Evolutionary conservation across 805 yeast genomes (phyloP), one percentile per base, ranked within the genome.

Genomic region (Blastobotrys peoriensis): DNA sequence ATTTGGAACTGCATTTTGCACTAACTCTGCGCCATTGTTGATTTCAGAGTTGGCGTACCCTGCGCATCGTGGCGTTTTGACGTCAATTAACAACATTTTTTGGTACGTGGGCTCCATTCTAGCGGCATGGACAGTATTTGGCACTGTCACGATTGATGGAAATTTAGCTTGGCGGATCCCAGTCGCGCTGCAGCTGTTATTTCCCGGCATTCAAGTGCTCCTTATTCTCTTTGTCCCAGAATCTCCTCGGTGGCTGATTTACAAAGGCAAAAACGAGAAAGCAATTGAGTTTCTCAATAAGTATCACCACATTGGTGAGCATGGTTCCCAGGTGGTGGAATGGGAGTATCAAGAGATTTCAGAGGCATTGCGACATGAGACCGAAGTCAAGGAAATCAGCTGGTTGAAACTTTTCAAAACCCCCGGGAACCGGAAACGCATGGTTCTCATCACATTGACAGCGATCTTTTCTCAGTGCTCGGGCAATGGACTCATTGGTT

Each of bases 11-110:
- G n/a, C 40, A 3, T 16, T 38, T 16, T n/a, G n/a, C n/a, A 23
- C 25, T 16, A 38, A 33, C 21, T 23, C 25, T 38, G 40, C 33
- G 13, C 40, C 40, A 15, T 30, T 38, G 3, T n/a, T 38, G 41
- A 36, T 38, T 16, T 66, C 79, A 3, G 81, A 77, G 53, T 49
- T 75, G 17, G 60, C 79, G 2, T 76, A 64, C 53, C 81, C 81
- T 19, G 49, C 68, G n/a, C 72, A 69, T 41, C 60, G 78, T 54
- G 61, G 65, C 33, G 58, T 63, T 30, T 51, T 64, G 36, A 71
- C 76, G 22, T 65, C 76, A 10, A 59, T 68, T 63, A 80, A 58
- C 81, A 81, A 64, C 85, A 86, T 83, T 23, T 71, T 16, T 3
- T 38, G 19, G 10, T 38, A 30, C 18, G 53, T 73, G 30, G 81